Base-by-base conservation (phyloP, 2,329 filamentous ascomycete species). In the Pseudophaeomoniella oleicola region DNA sequence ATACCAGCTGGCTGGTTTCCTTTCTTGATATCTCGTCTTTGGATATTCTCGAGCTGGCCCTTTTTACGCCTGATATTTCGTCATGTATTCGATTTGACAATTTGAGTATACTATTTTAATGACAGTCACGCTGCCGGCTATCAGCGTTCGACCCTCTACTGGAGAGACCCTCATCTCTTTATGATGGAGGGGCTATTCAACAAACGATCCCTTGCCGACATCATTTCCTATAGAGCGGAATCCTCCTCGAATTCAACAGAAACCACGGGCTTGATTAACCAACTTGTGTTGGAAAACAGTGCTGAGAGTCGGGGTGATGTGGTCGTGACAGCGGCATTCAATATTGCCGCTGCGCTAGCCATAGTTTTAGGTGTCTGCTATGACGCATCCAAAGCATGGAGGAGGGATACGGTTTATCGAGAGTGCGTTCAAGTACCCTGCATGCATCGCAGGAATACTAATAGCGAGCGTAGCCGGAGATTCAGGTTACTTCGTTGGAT, bases 201-300 rank as follows among this genome's bases (percentile, higher is more conserved):
- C n/a, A n/a, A n/a, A n/a, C n/a, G n/a, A n/a, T n/a, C n/a, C n/a
- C n/a, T n/a, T n/a, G n/a, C n/a, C n/a, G n/a, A n/a, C n/a, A n/a
- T n/a, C n/a, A n/a, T n/a, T n/a, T n/a, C n/a, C n/a, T n/a, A n/a
- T n/a, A n/a, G n/a, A n/a, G n/a, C n/a, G n/a, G n/a, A n/a, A n/a
- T n/a, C n/a, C n/a, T n/a, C 22, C 22, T 27, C n/a, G 22, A 27
- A 27, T n/a, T 27, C 22, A 9, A 9, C 22, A 6, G 22, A 6
- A 27, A n/a, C 6, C 9, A n/a, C 9, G 32, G 19, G 6, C n/a
- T 10, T 34, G 11, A 34, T 34, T 19, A 19, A 34, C 39, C 54
- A 54, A 6, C 39, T 48, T 0, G 52, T 54, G 5, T 42, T 61
- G 14, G 16, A 39, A 6, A 38, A 37, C 33, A 37, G 12, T 19